Evolutionary conservation across 352 stramenopile species (phyloP).

Genomic region (Aphanomyces cochlioides): DNA sequence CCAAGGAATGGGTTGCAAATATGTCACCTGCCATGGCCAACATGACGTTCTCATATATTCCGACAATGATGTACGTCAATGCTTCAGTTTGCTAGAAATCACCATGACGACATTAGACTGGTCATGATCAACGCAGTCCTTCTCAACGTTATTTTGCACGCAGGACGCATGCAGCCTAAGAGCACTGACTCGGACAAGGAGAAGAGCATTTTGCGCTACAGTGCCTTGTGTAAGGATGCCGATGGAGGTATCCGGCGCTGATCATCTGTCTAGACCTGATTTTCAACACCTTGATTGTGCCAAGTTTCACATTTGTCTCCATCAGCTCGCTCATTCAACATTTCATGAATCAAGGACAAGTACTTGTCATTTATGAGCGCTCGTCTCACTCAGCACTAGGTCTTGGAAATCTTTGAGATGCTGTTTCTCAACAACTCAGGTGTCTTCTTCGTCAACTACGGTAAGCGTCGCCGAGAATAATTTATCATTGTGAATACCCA

Average conservation of each 20-base stretch:
- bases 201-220: slow-evolving; percentile 71
- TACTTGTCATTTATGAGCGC: neutral
- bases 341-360: slow-evolving; percentile 48
- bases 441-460: slow-evolving; percentile 87
- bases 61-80: slow-evolving; percentile 26
- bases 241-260: neutral
- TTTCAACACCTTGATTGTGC: slow-evolving; percentile 87
- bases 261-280: slow-evolving; percentile 47
- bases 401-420: slow-evolving; percentile 75
- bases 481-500: slow-evolving; percentile 1
- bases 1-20: slow-evolving; percentile 11
- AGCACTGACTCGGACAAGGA: slow-evolving; percentile 83
- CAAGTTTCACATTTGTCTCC: slow-evolving; percentile 79
- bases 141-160: slow-evolving; percentile 78
- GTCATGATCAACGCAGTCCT: slow-evolving; percentile 85
- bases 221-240: slow-evolving; percentile 35
- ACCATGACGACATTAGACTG: slow-evolving; percentile 40
- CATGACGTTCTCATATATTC: slow-evolving; percentile 35
- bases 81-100: too few species aligned
- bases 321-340: slow-evolving; percentile 81
- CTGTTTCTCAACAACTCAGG: slow-evolving; percentile 85
- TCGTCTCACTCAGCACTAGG: slow-evolving; percentile 32
- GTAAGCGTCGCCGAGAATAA: neutral
- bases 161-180: slow-evolving; percentile 78
- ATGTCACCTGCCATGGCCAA: slow-evolving; percentile 58